phyloP scores from a whole-genome alignment of 768 basidiomycete species.

The Kwoniella pini region DNA sequence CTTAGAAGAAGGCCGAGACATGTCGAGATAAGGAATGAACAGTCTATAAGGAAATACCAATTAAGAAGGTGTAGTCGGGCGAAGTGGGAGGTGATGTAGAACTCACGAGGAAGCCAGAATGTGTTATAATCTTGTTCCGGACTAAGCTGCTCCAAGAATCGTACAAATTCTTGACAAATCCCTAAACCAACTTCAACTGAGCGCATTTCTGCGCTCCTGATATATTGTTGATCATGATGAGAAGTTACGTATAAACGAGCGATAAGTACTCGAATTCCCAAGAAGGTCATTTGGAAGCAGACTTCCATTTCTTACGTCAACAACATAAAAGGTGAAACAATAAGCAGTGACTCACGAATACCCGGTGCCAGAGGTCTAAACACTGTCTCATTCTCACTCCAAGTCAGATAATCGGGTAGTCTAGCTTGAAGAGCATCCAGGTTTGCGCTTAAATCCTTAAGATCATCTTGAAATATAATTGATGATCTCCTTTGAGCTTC shows the following conservation, averaged over 20 bases:
- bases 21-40: conserved; percentile 4
- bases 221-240: not conserved
- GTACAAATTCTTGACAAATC: not conserved
- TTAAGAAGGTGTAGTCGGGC: too few species aligned
- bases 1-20: not conserved
- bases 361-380: not conserved
- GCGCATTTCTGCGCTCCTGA: not conserved
- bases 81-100: too few species aligned
- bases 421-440: conserved; percentile 1
- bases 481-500: not conserved
- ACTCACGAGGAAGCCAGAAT: conserved; percentile 7
- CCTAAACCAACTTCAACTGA: not conserved
- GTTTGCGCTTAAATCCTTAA: not conserved
- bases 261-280: not conserved
- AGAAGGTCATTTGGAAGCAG: conserved; percentile 7
- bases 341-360: conserved; percentile 5
- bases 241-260: not conserved
- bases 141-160: not conserved
- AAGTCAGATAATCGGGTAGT: not conserved
- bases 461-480: not conserved
- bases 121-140: not conserved
- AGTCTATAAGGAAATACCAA: too few species aligned
- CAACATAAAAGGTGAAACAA: not conserved
- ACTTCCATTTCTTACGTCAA: not conserved
- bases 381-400: not conserved